phyloP scores from a whole-genome alignment of 352 stramenopile genomes.

The Pythium dissotocum region DNA sequence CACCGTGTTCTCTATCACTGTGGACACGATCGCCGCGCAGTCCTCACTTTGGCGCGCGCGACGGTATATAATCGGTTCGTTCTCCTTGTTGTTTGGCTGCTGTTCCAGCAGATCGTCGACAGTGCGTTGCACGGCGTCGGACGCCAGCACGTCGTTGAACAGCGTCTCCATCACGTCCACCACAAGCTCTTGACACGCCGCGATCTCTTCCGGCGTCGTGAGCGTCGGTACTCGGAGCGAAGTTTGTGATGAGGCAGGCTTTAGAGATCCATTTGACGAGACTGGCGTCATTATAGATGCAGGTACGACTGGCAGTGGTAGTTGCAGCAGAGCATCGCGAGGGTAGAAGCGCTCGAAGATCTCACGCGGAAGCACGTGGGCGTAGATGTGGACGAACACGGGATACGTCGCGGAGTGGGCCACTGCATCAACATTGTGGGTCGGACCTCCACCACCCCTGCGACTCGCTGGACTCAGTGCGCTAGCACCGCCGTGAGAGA shows the following conservation, averaged over 20 bases:
- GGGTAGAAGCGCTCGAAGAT: constrained; percentile 57
- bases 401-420: constrained; percentile 12
- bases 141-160: constrained; percentile 58
- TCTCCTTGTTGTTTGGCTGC: constrained; percentile 4
- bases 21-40: constrained; percentile 60
- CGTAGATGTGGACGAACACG: constrained; percentile 56
- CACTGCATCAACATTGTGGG: too few species aligned
- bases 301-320: constrained; percentile 31
- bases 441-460: not conserved
- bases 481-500: not conserved
- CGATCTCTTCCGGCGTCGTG: constrained; percentile 1
- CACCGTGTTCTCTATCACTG: constrained; percentile 78
- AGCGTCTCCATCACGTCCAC: constrained; percentile 61
- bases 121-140: constrained; percentile 44
- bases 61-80: constrained; percentile 25
- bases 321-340: constrained; percentile 33
- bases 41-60: constrained; percentile 51
- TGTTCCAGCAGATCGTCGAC: constrained; percentile 40
- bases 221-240: not conserved
- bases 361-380: constrained; percentile 50
- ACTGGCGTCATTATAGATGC: not conserved
- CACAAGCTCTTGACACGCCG: constrained; percentile 44
- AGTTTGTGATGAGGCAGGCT: not conserved
- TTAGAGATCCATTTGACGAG: not conserved
- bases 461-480: constrained; percentile 6